Evolutionary conservation across 495 filamentous ascomycete species (phyloP), one percentile per base, ranked within the genome.

Genomic region (Xylaria flabelliformis): DNA sequence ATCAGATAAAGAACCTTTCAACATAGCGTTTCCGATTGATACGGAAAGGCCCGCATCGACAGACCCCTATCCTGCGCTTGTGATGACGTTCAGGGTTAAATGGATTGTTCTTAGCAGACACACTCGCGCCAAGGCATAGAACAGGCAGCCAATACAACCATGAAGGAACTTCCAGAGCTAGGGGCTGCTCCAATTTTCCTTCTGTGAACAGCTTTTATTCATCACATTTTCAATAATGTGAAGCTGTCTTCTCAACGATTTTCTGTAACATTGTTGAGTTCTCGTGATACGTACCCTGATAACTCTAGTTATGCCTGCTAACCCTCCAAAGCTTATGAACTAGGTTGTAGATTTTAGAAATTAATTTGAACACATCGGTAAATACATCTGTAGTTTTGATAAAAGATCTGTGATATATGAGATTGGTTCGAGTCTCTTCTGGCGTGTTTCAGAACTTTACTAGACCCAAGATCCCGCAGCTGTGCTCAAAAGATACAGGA

Each of bases 1-100:
- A n/a, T 10, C 19, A 39, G 4, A 61, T 39, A 61, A 61, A 61
- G 58, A 61, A 21, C 32, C 58, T 61, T 41, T 61, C 32, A 61
- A 61, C 32, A 26, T 53, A 5, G 26, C 5, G 0, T 24, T 51
- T 24, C 10, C 21, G 32, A 26, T 10, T 4, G 17, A 32, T 12
- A 56, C 26, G 4, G 24, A 32, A 55, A 13, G 21, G 21, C 12
- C 21, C 12, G 15, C 24, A 32, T 2, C 5, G 13, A 56, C 17
- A 53, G 50, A 26, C 21, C 50, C 50, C n/a, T 21, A 32, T 56
- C 12, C 12, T 56, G 4, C 29, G 12, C 26, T 32, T 26, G 32
- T 12, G 32, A 56, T 15, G 15, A 17, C 5, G 26, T 17, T 7
- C 12, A 26, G 3, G 24, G 12, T 53, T 0, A 29, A 55, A 8